Evolutionary conservation across 495 filamentous ascomycete species (phyloP), one percentile per base, ranked within the genome.

Genomic region (Penicillium roqueforti): DNA sequence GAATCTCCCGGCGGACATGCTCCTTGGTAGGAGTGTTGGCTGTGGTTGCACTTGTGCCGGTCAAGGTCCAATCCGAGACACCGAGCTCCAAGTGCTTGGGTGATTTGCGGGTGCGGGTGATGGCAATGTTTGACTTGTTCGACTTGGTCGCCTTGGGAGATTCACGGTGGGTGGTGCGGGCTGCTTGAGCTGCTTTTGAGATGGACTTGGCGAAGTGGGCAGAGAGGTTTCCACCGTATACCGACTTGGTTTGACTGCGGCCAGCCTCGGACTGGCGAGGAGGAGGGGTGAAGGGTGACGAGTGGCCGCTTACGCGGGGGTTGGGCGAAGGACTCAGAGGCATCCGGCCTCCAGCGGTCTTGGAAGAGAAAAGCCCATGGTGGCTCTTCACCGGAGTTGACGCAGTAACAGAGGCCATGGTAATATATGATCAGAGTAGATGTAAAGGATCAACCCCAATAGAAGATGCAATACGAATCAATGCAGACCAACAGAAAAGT

Each of bases 51-150:
- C 84, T 83, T 31, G 90, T 95, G 49, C 92, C 91, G 43, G 87
- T 88, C 62, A 97, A 75, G 10, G 89, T 82, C 83, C 92, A 97
- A 62, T 98, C 93, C 1, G 90, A 96, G 20, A 95, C 84, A 51
- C 91, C 92, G 25, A 96, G 79, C 67, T 97, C 92, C n/a, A 97
- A 80, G 64, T 92, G 81, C 74, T 87, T 73, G 55, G 89, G 77
- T 62, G 92, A 77, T 68, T 88, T 69, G 71, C 76, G 69, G 32
- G 73, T 72, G 29, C 85, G 82, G 50, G 73, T 72, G 29, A 84
- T 82, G 50, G 90, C 92, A 68, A 96, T 96, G 76, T 96, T 96
- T 41, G 91, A 95, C 76, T 97, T 96, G 76, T 95, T n/a, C n/a
- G n/a, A n/a, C n/a, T n/a, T 96, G 38, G 89, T 93, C n/a, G n/a